These are phyloP conservation scores for Sclerotinia nivalis DNA, from an alignment of 2,329 filamentous ascomycete genomes.

Conservation along the genomic window DNA sequence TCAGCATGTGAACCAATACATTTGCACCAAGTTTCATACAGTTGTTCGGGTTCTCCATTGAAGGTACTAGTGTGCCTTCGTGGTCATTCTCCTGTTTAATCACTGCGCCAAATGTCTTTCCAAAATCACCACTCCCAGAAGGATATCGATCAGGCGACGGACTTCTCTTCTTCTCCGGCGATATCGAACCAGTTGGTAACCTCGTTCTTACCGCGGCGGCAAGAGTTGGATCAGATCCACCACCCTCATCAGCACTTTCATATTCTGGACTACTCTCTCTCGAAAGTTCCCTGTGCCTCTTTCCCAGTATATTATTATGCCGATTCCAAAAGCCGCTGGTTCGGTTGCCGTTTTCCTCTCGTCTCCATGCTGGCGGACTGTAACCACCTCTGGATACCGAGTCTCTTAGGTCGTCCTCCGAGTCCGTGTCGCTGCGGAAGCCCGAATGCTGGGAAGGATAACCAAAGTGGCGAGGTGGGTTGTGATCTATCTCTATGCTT, in stretches of 20 bases:
- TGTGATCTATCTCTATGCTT: conserved; percentile 41
- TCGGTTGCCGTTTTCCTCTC: conserved; percentile 46
- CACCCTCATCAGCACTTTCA: conserved; percentile 54
- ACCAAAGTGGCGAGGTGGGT: conserved; percentile 49
- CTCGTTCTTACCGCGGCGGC: conserved; percentile 39
- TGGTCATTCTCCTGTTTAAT: conserved; percentile 37
- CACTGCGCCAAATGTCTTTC: conserved; percentile 42
- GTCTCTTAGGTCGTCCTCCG: conserved; percentile 43
- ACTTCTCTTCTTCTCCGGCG: conserved; percentile 57
- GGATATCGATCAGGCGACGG: conserved; percentile 52
- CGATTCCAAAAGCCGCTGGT: conserved; percentile 51
- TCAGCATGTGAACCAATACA: conserved; percentile 30
- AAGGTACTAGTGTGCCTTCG: conserved; percentile 27
- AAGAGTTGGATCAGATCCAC: conserved; percentile 42
- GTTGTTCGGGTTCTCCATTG: conserved; percentile 47
- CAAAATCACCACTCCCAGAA: conserved; percentile 42
- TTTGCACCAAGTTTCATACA: conserved; percentile 46
- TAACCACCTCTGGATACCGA: conserved; percentile 54
- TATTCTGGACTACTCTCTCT: conserved; percentile 61
- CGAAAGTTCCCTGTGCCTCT: conserved; percentile 52
- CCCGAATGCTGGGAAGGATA: conserved; percentile 61
- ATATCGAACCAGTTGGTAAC: conserved; percentile 53
- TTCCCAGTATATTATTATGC: conserved; percentile 51
- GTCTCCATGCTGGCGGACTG: conserved; percentile 65
- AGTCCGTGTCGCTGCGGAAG: conserved; percentile 55